Evolutionary conservation across 176 grass and related monocot species (phyloP).

Genomic region (Bothriochloa decipiens): DNA sequence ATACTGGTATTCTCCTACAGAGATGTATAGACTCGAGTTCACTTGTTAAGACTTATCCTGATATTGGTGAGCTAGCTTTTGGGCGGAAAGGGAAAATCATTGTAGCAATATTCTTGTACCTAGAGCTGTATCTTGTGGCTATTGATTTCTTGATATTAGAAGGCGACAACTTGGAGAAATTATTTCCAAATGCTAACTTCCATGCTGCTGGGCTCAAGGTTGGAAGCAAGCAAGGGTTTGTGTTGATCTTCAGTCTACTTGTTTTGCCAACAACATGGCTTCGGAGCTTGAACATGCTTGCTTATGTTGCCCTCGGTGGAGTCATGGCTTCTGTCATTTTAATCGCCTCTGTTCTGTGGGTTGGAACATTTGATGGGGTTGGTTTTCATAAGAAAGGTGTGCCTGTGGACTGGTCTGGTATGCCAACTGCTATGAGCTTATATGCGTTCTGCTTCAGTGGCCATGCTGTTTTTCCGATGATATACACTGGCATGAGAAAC

Average conservation of each 20-base stretch:
- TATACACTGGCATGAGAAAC: conserved; percentile 80
- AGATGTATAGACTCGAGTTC: conserved; percentile 78
- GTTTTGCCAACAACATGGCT: conserved; percentile 89
- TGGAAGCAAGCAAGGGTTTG: conserved; percentile 81
- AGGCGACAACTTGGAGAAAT: conserved; percentile 90
- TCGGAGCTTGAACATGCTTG: conserved; percentile 72
- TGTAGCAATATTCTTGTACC: conserved; percentile 61
- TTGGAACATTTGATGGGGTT: conserved; percentile 61
- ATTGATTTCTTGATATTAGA: conserved; percentile 89
- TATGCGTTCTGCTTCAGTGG: conserved; percentile 96
- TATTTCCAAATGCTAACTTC: conserved; percentile 66
- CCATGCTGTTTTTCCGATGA: conserved; percentile 84
- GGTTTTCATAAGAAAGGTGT: conserved; percentile 75
- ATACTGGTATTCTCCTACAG: conserved; percentile 79
- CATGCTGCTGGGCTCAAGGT: conserved; percentile 55
- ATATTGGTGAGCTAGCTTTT: conserved; percentile 80
- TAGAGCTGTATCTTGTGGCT: conserved; percentile 76
- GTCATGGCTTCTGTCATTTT: conserved; percentile 68
- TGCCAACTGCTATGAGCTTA: conserved; percentile 77
- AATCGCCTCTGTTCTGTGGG: conserved; percentile 63
- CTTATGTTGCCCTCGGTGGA: conserved; percentile 69
- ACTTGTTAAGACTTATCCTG: conserved; percentile 78
- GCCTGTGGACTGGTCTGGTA: conserved; percentile 58
- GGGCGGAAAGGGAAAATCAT: conserved; percentile 60
- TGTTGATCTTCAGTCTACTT: conserved; percentile 64